Conservation (phyloP, 2,329 filamentous ascomycete genomes). For the Chaetomiaceae sp. region DNA sequence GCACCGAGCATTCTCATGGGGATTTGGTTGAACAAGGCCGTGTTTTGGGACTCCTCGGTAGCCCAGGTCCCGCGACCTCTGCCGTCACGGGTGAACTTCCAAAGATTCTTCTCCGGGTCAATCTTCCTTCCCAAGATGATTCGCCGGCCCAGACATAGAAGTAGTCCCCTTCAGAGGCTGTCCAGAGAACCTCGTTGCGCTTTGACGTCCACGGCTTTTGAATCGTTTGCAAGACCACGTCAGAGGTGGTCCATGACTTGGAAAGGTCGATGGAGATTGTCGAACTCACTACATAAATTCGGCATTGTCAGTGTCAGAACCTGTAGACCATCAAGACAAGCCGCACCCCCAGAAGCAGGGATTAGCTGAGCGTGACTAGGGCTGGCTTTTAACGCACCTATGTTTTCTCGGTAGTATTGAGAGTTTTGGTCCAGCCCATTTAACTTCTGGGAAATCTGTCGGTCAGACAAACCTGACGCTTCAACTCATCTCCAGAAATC, state of each 20-base stretch:
- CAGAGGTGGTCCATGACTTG: slow-evolving; percentile 11
- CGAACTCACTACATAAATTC: slow-evolving; percentile 8
- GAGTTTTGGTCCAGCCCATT: no score
- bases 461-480: no score
- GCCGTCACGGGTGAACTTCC: slow-evolving; percentile 13
- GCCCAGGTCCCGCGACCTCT: slow-evolving; percentile 11
- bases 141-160: slow-evolving; percentile 14
- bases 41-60: neutral
- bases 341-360: no score
- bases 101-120: slow-evolving; percentile 1
- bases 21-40: slow-evolving; percentile 1
- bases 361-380: no score
- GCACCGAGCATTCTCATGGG: slow-evolving; percentile 1
- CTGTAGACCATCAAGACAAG: no score
- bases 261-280: slow-evolving; percentile 18
- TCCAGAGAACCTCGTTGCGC: slow-evolving; percentile 3
- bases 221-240: slow-evolving; percentile 3
- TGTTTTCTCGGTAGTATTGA: no score
- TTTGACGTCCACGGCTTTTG: neutral
- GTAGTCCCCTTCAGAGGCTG: neutral
- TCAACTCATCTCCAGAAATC: no score
- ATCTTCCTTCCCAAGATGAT: neutral
- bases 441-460: no score
- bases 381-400: no score
- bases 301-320: no score